Evolutionary conservation across 1,284 basidiomycete genomes (phyloP), one percentile per base, ranked within the genome.

Genomic region (Ustilago nuda): DNA sequence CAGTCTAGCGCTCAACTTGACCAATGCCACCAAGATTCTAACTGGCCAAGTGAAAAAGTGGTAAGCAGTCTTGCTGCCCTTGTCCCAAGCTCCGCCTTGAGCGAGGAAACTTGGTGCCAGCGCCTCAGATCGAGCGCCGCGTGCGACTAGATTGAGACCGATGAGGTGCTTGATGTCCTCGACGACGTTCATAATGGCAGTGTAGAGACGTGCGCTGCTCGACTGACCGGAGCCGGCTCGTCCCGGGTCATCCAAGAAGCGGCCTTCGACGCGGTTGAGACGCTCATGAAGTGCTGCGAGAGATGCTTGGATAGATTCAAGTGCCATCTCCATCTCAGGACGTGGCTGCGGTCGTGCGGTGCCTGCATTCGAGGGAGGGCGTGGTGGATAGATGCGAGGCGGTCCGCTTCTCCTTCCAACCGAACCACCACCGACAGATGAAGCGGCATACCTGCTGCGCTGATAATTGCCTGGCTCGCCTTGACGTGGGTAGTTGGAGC

Each of bases 251-350:
- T 72, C 74, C 27, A 53, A 57, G 15, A 63, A 66, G 17, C 61
- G 63, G 52, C 17, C 61, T 45, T 85, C 84, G 48, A 84, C 83
- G 7, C 76, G 78, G 35, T 82, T 84, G 33, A 98, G 88, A 12
- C 95, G 91, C 86, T 98, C 95, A 39, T 92, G 92, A 43, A 98
- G 89, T 1, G 95, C 94, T 1, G 93, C 92, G 8, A 98, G 88
- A 66, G 95, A 93, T 0, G 92, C 91, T 84, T 98, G 95, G 62
- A 95, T 90, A 73, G 90, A 91, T 84, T 94, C 92, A 12, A 96
- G 87, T 17, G 84, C 81, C 58, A 67, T 60, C 32, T 85, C 84
- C 56, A 84, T 75, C 46, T 84, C 82, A 15, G 66, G 55, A 13
- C 73, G 54, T 15, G 68, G 61, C 37, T 67, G 61, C 11, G 41